Conservation (phyloP, 116 monocot genomes). For the Dioscorea cayenensis region DNA sequence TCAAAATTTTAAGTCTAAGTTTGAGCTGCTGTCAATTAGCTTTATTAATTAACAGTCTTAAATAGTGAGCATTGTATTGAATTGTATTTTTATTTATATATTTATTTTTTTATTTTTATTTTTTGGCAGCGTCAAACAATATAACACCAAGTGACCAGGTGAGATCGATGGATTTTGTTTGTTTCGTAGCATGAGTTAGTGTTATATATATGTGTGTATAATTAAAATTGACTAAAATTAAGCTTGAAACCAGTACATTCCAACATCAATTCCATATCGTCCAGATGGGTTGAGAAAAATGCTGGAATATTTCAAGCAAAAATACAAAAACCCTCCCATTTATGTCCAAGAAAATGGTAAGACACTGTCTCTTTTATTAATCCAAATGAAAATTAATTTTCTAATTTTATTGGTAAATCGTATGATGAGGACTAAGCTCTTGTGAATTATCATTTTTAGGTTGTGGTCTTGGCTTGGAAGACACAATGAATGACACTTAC, state of each 20-base stretch:
- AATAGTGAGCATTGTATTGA: no score
- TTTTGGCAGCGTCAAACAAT: constrained; percentile 7
- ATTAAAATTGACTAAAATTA: neutral
- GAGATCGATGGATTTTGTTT: neutral
- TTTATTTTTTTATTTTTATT: no score
- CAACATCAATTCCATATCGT: constrained; percentile 5
- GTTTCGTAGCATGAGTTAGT: neutral
- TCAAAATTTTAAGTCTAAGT: no score
- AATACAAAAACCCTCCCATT: constrained; percentile 41
- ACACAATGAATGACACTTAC: constrained; percentile 24
- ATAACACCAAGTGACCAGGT: constrained; percentile 12
- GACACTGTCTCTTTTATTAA: neutral
- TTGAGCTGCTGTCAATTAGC: no score
- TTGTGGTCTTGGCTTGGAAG: constrained; percentile 11
- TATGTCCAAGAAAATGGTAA: constrained; percentile 68
- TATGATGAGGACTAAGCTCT: neutral
- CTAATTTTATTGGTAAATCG: neutral
- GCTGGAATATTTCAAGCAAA: constrained; percentile 30
- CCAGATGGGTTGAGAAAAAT: constrained; percentile 35
- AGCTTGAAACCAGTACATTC: constrained; percentile 23
- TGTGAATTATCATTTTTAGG: constrained; percentile 19
- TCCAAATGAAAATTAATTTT: neutral
- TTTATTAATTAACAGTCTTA: no score
- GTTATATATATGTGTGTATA: no score
- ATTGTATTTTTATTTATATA: no score